These are phyloP conservation scores for Trichosporon inkin DNA, from an alignment of 1,284 basidiomycete species.

Conservation along the genomic window DNA sequence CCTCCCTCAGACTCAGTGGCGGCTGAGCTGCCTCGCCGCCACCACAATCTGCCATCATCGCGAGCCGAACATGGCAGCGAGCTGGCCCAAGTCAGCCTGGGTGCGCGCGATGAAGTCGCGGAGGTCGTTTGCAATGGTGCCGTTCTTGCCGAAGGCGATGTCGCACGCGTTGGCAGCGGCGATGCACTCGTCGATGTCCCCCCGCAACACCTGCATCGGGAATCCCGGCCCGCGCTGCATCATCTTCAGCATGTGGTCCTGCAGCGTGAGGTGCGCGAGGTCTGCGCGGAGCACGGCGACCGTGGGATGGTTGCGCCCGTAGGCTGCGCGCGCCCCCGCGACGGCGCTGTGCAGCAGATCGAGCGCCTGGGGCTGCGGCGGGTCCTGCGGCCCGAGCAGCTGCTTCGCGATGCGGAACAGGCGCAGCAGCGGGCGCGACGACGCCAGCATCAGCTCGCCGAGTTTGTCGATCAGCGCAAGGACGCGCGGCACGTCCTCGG, in stretches of 20 bases:
- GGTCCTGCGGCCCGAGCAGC: constrained; percentile 32
- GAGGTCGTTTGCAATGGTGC: background rate
- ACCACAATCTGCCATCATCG: no score
- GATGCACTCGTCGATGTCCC: background rate
- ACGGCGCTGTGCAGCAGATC: constrained; percentile 58
- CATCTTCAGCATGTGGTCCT: background rate
- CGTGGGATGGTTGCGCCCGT: constrained; percentile 69
- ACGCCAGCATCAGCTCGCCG: constrained; percentile 62
- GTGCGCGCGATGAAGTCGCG: background rate
- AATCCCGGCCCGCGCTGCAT: no score
- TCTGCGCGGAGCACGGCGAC: constrained; percentile 72
- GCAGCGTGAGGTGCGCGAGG: constrained; percentile 62
- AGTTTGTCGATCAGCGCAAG: constrained; percentile 60
- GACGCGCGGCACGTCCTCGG: constrained; percentile 62
- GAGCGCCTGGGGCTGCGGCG: constrained; percentile 48
- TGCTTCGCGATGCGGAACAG: constrained; percentile 61
- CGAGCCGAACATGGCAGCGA: no score
- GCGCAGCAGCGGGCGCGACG: constrained; percentile 70
- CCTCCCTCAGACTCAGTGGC: no score
- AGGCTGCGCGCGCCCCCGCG: constrained; percentile 58
- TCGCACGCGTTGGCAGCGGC: background rate
- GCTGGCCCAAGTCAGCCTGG: background rate
- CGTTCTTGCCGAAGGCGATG: background rate
- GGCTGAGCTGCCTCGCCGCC: no score
- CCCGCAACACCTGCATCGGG: no score